phyloP scores from a whole-genome alignment of 2,329 filamentous ascomycete genomes.

The Botryotinia narcissicola region DNA sequence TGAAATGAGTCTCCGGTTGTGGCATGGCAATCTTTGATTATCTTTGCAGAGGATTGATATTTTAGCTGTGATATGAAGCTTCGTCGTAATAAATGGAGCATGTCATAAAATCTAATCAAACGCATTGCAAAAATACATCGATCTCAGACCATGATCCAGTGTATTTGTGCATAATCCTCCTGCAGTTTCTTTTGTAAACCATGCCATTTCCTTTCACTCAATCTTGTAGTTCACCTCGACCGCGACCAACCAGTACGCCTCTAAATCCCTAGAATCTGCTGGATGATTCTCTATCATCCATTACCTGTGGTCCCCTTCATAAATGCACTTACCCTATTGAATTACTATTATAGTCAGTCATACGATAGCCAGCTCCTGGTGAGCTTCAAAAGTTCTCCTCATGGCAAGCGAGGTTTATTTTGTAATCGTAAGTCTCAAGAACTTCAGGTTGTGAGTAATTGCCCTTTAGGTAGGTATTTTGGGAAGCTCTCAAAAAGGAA shows the following conservation, averaged over 20 bases:
- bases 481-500: not conserved
- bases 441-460: not conserved
- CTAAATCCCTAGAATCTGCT: not conserved
- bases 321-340: not conserved
- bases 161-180: constrained; percentile 1
- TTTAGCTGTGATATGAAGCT: not conserved
- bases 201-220: not conserved
- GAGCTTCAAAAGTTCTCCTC: not conserved
- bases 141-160: constrained; percentile 1
- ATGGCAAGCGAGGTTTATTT: not conserved
- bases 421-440: not conserved
- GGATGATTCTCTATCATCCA: not conserved
- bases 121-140: not conserved
- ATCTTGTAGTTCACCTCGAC: not conserved
- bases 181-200: not conserved
- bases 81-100: constrained; percentile 11
- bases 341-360: not conserved
- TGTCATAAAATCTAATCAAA: constrained; percentile 12
- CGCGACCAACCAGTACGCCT: not conserved
- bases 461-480: not conserved
- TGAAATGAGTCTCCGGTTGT: constrained; percentile 18
- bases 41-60: constrained; percentile 14
- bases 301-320: not conserved
- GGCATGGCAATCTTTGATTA: constrained; percentile 14
- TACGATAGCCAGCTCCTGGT: not conserved